Evolutionary conservation across 108 stramenopile genomes (phyloP).

Genomic region (Nitzschia inconspicua): DNA sequence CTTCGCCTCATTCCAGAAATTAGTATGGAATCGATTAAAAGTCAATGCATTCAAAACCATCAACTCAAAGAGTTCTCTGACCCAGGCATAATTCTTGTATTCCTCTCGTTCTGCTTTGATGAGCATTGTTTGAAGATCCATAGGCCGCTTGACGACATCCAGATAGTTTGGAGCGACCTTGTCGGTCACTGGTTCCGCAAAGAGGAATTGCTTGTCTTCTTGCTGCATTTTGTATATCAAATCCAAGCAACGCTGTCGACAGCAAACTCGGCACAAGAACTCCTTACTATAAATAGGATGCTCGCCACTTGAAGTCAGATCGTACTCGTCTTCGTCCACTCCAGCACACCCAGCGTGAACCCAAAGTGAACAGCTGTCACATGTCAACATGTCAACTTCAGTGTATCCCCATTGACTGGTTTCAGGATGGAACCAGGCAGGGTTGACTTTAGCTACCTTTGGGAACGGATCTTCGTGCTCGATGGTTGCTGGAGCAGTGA

Average conservation of each 20-base stretch:
- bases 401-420: conserved; percentile 59
- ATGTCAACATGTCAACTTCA: conserved; percentile 66
- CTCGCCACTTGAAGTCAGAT: conserved; percentile 39
- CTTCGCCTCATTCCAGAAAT: conserved; percentile 66
- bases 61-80: conserved; percentile 75
- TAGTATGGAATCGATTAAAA: conserved; percentile 64
- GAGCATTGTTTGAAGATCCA: conserved; percentile 94
- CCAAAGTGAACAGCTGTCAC: conserved; percentile 68
- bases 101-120: conserved; percentile 47
- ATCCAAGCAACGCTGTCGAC: conserved; percentile 38
- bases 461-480: conserved; percentile 29
- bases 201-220: conserved; percentile 60
- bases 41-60: conserved; percentile 84
- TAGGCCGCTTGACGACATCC: conserved; percentile 88
- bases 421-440: conserved; percentile 51
- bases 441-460: conserved; percentile 37
- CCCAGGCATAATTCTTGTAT: conserved; percentile 70
- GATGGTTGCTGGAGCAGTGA: conserved; percentile 21
- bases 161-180: conserved; percentile 87
- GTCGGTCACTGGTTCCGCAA: conserved; percentile 83
- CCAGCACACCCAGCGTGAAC: conserved; percentile 80
- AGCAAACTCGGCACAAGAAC: conserved; percentile 60
- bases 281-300: conserved; percentile 60
- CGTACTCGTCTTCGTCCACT: conserved; percentile 51
- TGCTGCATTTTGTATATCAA: conserved; percentile 41